Evolutionary conservation across 2,329 filamentous ascomycete genomes (phyloP), one percentile per base, ranked within the genome.

Genomic region (Nigrospora oryzae): DNA sequence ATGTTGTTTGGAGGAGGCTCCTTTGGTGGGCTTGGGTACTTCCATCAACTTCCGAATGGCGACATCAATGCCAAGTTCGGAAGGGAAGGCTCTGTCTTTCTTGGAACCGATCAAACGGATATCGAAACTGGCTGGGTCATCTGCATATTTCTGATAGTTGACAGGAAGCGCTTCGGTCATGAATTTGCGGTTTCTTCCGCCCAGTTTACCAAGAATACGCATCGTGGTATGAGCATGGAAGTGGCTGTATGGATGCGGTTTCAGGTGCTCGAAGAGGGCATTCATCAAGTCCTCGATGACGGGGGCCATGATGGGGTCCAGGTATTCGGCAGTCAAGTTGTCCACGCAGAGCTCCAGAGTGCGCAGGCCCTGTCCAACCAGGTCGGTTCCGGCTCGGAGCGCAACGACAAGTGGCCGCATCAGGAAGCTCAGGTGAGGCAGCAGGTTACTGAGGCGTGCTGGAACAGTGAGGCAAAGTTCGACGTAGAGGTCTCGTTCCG

Each of bases 261-360:
- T 86, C 36, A 99, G 75, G 62, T 98, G 94, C 51, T 96, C 90
- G 75, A 95, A 98, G 1, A 99, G 74, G 1, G 91, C 91, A 39
- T 89, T 93, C 93, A 98, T 98, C 38, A 99, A 73, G 60, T 99
- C 93, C 56, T 98, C 91, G 63, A 99, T 97, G 23, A 97, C 94
- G 0, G 93, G 94, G 2, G 91, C 89, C 91, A 98, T 98, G 56
- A 99, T 97, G 0, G 93, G 94, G 56, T 99, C 93, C 13, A 99
- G 71, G 59, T 98, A 99, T 58, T 98, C 93, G 0, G 93, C 91
- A 0, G 94, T 98, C 0, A 99, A 75, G 55, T 99, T 99, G 51
- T 99, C 93, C 15, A 99, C 93, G 57, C 93, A 99, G 2, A 99
- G 77, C 59, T 99, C 93, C 5, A 99, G 70, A 0, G 93, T 99